Evolutionary conservation across 2,329 filamentous ascomycete species (phyloP), one percentile per base, ranked within the genome.

Genomic region (Ascochyta pisi): DNA sequence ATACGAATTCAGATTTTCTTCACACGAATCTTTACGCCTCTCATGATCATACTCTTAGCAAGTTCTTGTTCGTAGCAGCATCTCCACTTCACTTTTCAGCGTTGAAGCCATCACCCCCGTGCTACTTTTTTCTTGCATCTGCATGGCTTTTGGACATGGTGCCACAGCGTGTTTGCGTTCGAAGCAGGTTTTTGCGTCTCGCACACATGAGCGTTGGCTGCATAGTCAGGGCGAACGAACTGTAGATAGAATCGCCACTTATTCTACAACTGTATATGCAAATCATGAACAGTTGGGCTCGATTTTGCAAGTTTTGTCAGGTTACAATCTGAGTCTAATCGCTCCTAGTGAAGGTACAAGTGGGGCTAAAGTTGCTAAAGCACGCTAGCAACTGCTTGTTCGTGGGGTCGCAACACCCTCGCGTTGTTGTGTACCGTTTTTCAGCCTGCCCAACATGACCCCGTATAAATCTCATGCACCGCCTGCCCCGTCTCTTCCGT

Each of bases 1-100:
- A 51, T 35, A 51, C 47, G 53, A 56, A 51, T 56, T 10, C n/a
- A 50, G 38, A 47, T 38, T 29, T 47, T 46, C 23, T 31, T 39
- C 24, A 31, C 24, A 46, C 41, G 47, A 50, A 41, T 38, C 29
- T 16, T 42, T 13, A 56, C 47, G 53, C 48, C 42, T 26, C 27
- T 31, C 48, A 56, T 33, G 53, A 56, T 42, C 42, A 42, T 43
- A 10, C 27, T 13, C 19, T 51, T 39, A 46, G 31, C 53, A 43
- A 45, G 46, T 45, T 45, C 49, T 39, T 44, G 46, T 26, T 45
- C 15, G 34, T 22, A 26, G 40, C 16, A 45, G 45, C 26, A 42
- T 9, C n/a, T 29, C 7, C 37, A 19, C 16, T 22, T 26, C 23
- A 41, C 24, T 27, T 27, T 19, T 10, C 4, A 4, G 24, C 39